Percentiles rank a stretch among this genome's conserved stretches.
Conservation (phyloP, 2,329 filamentous ascomycete species). For the Furcasterigmium sp. region DNA sequence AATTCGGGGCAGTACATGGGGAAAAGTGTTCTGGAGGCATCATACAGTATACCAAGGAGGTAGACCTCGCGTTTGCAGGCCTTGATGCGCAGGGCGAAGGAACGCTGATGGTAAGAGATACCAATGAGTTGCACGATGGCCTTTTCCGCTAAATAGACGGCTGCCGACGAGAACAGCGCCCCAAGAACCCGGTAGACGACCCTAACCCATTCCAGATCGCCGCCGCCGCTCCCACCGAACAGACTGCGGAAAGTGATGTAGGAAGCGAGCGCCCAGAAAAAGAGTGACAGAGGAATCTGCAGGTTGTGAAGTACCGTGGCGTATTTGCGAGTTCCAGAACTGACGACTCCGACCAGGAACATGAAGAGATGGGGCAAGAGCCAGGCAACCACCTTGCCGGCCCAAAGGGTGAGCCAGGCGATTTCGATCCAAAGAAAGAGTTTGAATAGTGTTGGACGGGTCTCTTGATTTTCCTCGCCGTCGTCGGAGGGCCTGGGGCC, state of each 20-base stretch:
- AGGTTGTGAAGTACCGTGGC: constrained; percentile 59
- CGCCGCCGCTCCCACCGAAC: constrained; percentile 27
- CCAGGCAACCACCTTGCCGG: constrained; percentile 59
- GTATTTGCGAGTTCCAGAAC: constrained; percentile 66
- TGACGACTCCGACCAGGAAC: constrained; percentile 65
- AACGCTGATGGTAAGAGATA: constrained; percentile 79
- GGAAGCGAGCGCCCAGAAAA: constrained; percentile 61
- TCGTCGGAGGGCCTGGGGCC: no score
- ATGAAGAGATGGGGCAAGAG: constrained; percentile 58
- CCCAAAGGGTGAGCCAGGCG: constrained; percentile 63
- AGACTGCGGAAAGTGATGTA: constrained; percentile 58
- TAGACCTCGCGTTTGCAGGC: constrained; percentile 83
- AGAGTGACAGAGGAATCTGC: constrained; percentile 61
- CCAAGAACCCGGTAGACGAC: constrained; percentile 60
- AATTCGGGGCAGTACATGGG: constrained; percentile 92
- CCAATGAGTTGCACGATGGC: constrained; percentile 76
- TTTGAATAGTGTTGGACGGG: constrained; percentile 49
- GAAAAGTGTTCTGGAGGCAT: constrained; percentile 83
- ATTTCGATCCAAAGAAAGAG: constrained; percentile 67
- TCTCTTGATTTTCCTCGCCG: constrained; percentile 28
- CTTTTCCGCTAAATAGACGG: constrained; percentile 72
- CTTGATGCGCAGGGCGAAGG: constrained; percentile 78
- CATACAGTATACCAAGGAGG: constrained; percentile 79
- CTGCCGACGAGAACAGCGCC: constrained; percentile 61
- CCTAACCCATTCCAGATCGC: constrained; percentile 45